phyloP scores from a whole-genome alignment of 768 basidiomycete species.

The Pholiota microspora region DNA sequence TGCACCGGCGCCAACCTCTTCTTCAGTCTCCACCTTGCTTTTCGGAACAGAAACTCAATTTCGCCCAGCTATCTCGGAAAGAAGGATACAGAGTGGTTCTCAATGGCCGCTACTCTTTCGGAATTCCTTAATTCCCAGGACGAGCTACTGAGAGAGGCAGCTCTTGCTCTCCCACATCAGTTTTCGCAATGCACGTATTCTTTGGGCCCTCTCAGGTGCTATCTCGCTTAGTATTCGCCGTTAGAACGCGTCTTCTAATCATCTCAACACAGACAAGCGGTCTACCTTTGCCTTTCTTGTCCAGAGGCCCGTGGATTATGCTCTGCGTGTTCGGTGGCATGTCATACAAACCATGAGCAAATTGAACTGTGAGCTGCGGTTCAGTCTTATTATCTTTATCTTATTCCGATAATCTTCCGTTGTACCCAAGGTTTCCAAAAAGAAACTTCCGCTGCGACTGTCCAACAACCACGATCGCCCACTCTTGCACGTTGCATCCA shows the following conservation, averaged over 20 bases:
- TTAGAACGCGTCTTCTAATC: constrained; percentile 11
- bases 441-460: constrained; percentile 84
- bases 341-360: constrained; percentile 85
- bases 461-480: constrained; percentile 61
- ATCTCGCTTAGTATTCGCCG: not conserved
- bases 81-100: not conserved
- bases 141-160: constrained; percentile 48
- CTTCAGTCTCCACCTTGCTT: not conserved
- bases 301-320: constrained; percentile 68
- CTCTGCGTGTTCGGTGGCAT: constrained; percentile 82
- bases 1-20: not conserved
- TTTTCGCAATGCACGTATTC: constrained; percentile 66
- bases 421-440: constrained; percentile 63
- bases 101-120: constrained; percentile 37
- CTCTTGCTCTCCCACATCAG: constrained; percentile 58
- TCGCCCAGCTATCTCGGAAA: not conserved
- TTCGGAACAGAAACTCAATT: not conserved
- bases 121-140: constrained; percentile 49
- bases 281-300: constrained; percentile 81
- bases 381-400: constrained; percentile 7
- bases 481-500: constrained; percentile 63
- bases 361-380: constrained; percentile 57
- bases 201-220: constrained; percentile 52
- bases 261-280: constrained; percentile 54
- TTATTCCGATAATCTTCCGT: constrained; percentile 15